Base-by-base conservation (phyloP, 805 yeast genomes). In the Saccharomycopsis capsularis region DNA sequence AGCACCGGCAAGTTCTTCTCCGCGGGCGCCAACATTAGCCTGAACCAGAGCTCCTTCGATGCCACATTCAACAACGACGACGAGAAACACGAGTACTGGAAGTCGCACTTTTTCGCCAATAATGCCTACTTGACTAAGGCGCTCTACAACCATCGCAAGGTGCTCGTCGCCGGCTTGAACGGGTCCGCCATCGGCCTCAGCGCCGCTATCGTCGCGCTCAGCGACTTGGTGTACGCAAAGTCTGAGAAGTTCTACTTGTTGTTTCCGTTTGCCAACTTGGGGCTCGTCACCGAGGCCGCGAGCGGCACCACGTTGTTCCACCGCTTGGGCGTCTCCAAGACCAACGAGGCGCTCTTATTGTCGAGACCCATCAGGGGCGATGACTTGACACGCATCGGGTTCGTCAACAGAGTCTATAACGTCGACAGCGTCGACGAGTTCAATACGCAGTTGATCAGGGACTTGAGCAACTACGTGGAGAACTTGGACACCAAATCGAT, bases 131-230 rank as follows among this genome's bases (percentile, higher is more conserved):
- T 88, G 47, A 81, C 93, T 3, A 76, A 79, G 55, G 69, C 82
- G 35, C 78, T 85, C 61, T 76, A 78, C 55, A 75, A 79, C 58
- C 96, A 88, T 64, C 65, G 73, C 7, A 88, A 88, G 61, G 70
- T 86, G 6, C 66, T 88, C 34, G 80, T 80, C 24, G 77, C 78
- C 40, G 90, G 88, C 3, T 69, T 88, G 50, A 88, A 88, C 61
- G 96, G 96, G 0, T 95, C 96, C 0, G 95, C 79, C 3, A 75
- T 88, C 51, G 96, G 96, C 0, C 71, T 88, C 51, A 69, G 81
- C 29, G 79, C 90, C 2, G 88, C 89, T 0, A 63, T 88, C 46
- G 81, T 86, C 11, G 76, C 82, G n/a, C 66, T 84, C 47, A 79
- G 85, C 64, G 96, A 88, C 64, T 70, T 88, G 51, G 71, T 88